phyloP scores from a whole-genome alignment of 768 basidiomycete species.

The Suillus sp. region DNA sequence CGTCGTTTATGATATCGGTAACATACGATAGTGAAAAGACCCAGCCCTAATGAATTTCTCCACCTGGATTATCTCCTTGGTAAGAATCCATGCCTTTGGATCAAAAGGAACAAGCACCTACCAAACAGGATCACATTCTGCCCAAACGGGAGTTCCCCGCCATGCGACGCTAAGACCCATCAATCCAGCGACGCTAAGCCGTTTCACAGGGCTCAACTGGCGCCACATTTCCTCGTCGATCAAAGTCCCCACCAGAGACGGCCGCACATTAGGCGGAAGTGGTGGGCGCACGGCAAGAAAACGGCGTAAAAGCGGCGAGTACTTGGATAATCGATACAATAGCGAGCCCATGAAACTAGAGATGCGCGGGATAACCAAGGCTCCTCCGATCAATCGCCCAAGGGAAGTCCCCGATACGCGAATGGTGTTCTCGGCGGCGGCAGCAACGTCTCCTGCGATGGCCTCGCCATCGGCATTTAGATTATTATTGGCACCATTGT shows the following conservation, averaged over 20 bases:
- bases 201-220: constrained; percentile 24
- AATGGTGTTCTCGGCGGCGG: constrained; percentile 60
- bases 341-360: constrained; percentile 65
- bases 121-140: constrained; percentile 76
- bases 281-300: constrained; percentile 27
- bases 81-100: background rate
- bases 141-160: constrained; percentile 63
- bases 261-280: constrained; percentile 14
- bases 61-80: constrained; percentile 40
- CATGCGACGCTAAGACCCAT: constrained; percentile 50
- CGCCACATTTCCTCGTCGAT: constrained; percentile 20
- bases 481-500: constrained; percentile 18
- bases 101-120: constrained; percentile 24
- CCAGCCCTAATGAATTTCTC: constrained; percentile 71
- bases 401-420: constrained; percentile 59
- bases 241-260: constrained; percentile 21
- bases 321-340: constrained; percentile 54
- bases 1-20: background rate
- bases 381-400: constrained; percentile 69
- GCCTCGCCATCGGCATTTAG: constrained; percentile 14
- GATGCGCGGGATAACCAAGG: constrained; percentile 67
- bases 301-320: constrained; percentile 29
- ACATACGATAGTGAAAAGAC: constrained; percentile 65
- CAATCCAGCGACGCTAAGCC: constrained; percentile 30
- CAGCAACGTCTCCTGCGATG: constrained; percentile 38